phyloP scores from a whole-genome alignment of 371 early-diverging fungal species.

The Rhizopus arrhizus region DNA sequence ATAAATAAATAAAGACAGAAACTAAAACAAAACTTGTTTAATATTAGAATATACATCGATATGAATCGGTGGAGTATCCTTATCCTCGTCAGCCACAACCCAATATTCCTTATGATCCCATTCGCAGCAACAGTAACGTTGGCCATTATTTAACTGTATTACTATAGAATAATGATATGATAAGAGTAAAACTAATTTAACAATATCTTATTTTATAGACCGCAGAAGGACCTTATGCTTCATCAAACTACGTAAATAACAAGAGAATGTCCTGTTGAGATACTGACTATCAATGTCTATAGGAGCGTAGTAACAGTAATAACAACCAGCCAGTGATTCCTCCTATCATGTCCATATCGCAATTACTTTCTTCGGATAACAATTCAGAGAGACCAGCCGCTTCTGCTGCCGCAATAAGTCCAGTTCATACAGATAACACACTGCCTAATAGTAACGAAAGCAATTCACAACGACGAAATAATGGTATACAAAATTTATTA shows the following conservation, averaged over 20 bases:
- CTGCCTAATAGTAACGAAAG: slow-evolving; percentile 1
- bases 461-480: slow-evolving; percentile 12
- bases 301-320: slow-evolving; percentile 13
- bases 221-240: neutral
- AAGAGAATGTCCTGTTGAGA: neutral
- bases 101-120: slow-evolving; percentile 22
- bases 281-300: neutral
- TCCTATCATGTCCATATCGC: slow-evolving; percentile 54
- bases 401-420: neutral
- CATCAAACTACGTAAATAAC: neutral
- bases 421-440: slow-evolving; percentile 3
- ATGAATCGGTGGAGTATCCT: neutral
- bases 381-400: slow-evolving; percentile 8
- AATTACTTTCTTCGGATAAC: slow-evolving; percentile 42
- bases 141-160: slow-evolving; percentile 2
- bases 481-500: slow-evolving; percentile 39
- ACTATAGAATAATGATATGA: neutral
- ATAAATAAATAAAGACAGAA: neutral
- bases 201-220: neutral
- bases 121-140: slow-evolving; percentile 11
- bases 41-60: slow-evolving; percentile 1
- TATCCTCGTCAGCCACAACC: slow-evolving; percentile 9
- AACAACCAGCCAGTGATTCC: slow-evolving; percentile 23
- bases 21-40: neutral
- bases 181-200: neutral